Evolutionary conservation across 2,329 filamentous ascomycete species (phyloP).

Genomic region (Xylariaceae sp.): DNA sequence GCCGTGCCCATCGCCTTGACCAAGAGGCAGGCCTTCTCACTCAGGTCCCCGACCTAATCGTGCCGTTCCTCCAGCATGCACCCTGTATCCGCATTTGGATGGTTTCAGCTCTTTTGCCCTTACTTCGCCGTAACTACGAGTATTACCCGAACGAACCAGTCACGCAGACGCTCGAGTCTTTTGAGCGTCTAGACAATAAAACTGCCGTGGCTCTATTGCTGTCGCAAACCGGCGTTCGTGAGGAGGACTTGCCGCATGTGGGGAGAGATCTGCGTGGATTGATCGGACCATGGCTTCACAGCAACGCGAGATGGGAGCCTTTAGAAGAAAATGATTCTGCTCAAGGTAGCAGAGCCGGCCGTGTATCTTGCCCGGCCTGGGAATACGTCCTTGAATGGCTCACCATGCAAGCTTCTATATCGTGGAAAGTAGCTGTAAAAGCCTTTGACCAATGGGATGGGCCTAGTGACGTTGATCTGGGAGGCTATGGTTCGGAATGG

Average conservation of each 20-base stretch:
- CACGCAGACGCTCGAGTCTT: conserved; percentile 55
- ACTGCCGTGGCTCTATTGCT: conserved; percentile 60
- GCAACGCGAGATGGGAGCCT: conserved; percentile 54
- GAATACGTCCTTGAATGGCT: conserved; percentile 67
- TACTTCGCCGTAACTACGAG: conserved; percentile 64
- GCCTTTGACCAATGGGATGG: conserved; percentile 71
- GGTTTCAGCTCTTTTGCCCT: conserved; percentile 63
- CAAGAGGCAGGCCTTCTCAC: conserved; percentile 66
- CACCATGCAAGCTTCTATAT: conserved; percentile 51
- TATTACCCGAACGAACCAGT: conserved; percentile 57
- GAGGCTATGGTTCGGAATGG: conserved; percentile 53
- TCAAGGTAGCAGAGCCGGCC: conserved; percentile 27
- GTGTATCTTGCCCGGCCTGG: conserved; percentile 57
- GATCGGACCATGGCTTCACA: conserved; percentile 70
- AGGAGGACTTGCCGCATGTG: conserved; percentile 41
- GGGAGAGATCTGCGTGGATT: conserved; percentile 65
- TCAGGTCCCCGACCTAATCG: conserved; percentile 62
- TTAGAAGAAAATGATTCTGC: conserved; percentile 23
- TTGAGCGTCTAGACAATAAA: conserved; percentile 57
- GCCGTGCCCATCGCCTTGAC: conserved; percentile 65
- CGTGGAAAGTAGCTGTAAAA: conserved; percentile 59
- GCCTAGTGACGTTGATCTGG: conserved; percentile 65
- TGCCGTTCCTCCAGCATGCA: conserved; percentile 62
- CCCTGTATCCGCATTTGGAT: conserved; percentile 63
- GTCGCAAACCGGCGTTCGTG: conserved; percentile 46